Percentiles rank a stretch among this genome's conserved stretches.
Evolutionary conservation across 1,139 yeast species (phyloP).

Genomic region (Kurtzmaniella natalensis): DNA sequence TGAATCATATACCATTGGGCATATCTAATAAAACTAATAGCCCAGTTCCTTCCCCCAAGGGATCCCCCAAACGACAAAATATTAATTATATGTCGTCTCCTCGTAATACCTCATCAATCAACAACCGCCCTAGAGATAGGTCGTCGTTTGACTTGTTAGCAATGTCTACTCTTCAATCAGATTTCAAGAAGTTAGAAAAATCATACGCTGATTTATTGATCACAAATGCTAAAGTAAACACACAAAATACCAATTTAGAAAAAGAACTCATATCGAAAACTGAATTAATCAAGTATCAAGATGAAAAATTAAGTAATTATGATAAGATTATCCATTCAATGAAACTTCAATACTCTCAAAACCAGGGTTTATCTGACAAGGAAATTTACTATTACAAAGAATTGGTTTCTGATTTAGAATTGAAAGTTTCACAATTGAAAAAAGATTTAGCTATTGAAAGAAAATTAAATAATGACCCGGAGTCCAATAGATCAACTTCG

Average conservation of each 20-base stretch:
- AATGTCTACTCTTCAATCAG: constrained; percentile 5
- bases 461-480: neutral
- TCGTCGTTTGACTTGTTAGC: neutral
- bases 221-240: constrained; percentile 15
- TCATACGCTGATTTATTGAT: constrained; percentile 26
- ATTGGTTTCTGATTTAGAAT: constrained; percentile 27
- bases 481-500: neutral
- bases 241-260: constrained; percentile 22
- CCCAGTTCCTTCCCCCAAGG: constrained; percentile 4
- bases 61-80: constrained; percentile 5
- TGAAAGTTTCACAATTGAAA: constrained; percentile 23
- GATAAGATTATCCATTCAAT: constrained; percentile 19
- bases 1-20: constrained; percentile 7
- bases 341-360: constrained; percentile 20
- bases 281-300: constrained; percentile 16
- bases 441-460: constrained; percentile 17
- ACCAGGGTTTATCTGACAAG: constrained; percentile 25
- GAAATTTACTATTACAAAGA: constrained; percentile 31
- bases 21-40: constrained; percentile 6
- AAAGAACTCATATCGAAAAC: constrained; percentile 18
- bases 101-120: neutral
- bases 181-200: constrained; percentile 17
- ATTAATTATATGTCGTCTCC: neutral
- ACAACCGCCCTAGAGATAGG: constrained; percentile 1
- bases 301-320: constrained; percentile 15